Evolutionary conservation across 2,329 filamentous ascomycete genomes (phyloP), one percentile per base, ranked within the genome.

Genomic region (Colletotrichum eremochloae): DNA sequence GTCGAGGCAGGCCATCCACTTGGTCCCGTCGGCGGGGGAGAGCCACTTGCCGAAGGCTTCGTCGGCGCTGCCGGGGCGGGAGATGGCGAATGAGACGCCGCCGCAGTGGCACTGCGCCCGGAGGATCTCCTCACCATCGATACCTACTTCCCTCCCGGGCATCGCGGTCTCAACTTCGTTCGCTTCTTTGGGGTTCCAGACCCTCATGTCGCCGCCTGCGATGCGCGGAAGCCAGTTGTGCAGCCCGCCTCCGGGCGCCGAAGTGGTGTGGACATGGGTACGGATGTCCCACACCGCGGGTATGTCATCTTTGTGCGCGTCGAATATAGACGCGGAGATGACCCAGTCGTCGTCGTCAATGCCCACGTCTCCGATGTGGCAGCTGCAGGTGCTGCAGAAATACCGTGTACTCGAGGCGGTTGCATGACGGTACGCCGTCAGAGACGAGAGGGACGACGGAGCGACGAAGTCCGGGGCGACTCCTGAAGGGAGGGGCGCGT

Each of bases 351-450:
- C 76, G 4, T 78, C 76, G 24, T 77, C 75, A 2, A 81, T 63
- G 31, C 78, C 80, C 24, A 79, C 75, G 62, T 82, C 80, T 4
- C 81, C 81, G n/a, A 86, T 78, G 68, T 86, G 85, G 64, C 83
- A 83, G 61, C 85, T 84, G 67, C 85, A 87, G 0, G 82, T 83
- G 15, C 78, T 80, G 77, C 85, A 87, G 71, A 86, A 86, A 72
- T 82, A 79, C 70, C 82, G 83, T 24, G 79, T 79, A n/a, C 77
- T 78, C 8, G 74, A 44, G 14, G 77, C 77, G 3, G 74, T 74
- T 5, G 76, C 65, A 44, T 82, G 76, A n/a, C 76, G 68, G 73
- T 85, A 86, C 8, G 77, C 74, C 1, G 81, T 81, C 68, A 86
- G 74, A n/a, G 79, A 81, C 8, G 72, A 74, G 53, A 79, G 75